Conservation (phyloP, 139 green algal genomes). For the Pleodorina starrii region DNA sequence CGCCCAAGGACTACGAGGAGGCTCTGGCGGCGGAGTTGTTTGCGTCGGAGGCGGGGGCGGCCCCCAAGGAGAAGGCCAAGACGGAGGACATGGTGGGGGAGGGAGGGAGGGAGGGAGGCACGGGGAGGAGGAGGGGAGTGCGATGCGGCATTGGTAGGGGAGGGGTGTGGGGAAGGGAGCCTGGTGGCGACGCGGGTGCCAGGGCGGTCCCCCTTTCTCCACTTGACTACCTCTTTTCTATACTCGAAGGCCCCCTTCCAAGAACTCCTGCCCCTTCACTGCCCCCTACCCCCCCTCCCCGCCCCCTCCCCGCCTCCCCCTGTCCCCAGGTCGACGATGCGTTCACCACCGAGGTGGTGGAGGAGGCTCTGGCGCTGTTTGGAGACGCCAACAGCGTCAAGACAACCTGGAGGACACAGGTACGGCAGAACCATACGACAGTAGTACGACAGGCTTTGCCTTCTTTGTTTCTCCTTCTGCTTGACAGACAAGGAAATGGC, state of each 20-base stretch:
- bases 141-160: no score
- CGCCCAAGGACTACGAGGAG: conserved; percentile 72
- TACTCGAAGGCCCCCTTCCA: no score
- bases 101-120: neutral
- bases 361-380: conserved; percentile 65
- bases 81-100: conserved; percentile 47
- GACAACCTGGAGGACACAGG: conserved; percentile 64
- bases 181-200: no score
- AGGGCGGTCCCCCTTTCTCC: no score
- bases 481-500: no score
- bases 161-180: neutral
- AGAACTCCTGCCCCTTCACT: no score
- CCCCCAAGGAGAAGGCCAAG: conserved; percentile 55
- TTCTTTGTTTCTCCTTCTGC: no score
- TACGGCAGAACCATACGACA: no score
- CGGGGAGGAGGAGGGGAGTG: neutral
- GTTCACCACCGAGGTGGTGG: conserved; percentile 75
- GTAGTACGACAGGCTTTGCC: no score
- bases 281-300: no score
- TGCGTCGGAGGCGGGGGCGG: conserved; percentile 55
- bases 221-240: no score
- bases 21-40: conserved; percentile 72
- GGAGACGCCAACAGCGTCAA: conserved; percentile 56
- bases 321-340: conserved; percentile 62
- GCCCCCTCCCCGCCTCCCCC: no score